Base-by-base conservation (phyloP, 495 filamentous ascomycete species). In the Lophium mytilinum region DNA sequence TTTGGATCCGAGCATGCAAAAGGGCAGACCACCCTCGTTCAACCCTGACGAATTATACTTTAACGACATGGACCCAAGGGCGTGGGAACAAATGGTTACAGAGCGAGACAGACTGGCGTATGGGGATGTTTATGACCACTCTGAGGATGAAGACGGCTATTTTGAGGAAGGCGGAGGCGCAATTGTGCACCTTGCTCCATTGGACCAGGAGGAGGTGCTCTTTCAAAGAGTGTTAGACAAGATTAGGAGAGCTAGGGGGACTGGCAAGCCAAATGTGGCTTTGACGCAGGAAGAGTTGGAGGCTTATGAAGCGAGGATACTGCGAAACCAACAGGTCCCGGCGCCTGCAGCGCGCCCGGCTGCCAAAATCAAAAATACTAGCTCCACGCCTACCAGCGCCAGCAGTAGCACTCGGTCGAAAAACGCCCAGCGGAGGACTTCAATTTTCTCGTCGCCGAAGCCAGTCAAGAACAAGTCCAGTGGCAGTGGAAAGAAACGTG, bases 11-110 rank as follows among this genome's bases (percentile, higher is more conserved):
- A 40, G 52, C n/a, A 37, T 40, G 53, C 24, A 45, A 24, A 58
- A 58, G 34, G 45, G 51, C 49, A 65, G 50, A 35, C 53, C 40
- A 35, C 24, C 2, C 24, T 30, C 24, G 2, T 56, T 56, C 18
- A 62, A 62, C 52, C 58, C 58, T 9, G 63, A 66, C 45, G 60
- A 62, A 35, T 56, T 66, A 52, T 66, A 56, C 54, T 66, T 66
- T 42, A 62, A 62, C 48, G 63, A 62, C 50, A 65, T 65, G 62
- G 62, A 65, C 55, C 35, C 57, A 56, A 55, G 62, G 58, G 58
- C 63, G 6, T 66, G 63, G 63, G 55, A 66, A 49, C 19, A 36
- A 19, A 50, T 54, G 35, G 58, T 51, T 36, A 59, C 36, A 18
- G 55, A 53, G 24, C 19, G 51, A 17, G 58, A 66, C 43, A 47